Percentiles rank a stretch among this genome's conserved stretches.
These are phyloP conservation scores for Pyronema domesticum DNA, from an alignment of 495 filamentous ascomycete species.

Conservation along the genomic window DNA sequence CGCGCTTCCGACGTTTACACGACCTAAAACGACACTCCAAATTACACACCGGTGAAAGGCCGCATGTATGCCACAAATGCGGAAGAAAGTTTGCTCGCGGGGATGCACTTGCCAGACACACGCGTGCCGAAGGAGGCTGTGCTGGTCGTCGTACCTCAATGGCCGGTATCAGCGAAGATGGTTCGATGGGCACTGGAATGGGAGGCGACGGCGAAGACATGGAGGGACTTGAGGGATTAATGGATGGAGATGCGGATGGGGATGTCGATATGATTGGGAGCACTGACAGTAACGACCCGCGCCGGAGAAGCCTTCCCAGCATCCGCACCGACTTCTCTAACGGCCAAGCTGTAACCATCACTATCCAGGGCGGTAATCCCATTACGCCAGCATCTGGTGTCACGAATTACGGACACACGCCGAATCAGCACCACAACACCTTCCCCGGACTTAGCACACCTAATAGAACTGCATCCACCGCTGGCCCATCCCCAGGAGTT, in stretches of 20 bases:
- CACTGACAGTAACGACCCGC: conserved; percentile 1
- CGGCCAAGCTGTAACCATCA: background rate
- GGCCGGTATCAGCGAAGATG: conserved; percentile 67
- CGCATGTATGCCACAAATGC: conserved; percentile 85
- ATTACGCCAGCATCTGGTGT: conserved; percentile 16
- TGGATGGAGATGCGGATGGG: conserved; percentile 18
- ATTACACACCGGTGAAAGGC: conserved; percentile 88
- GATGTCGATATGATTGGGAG: conserved; percentile 21
- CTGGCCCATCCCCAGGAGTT: conserved; percentile 12
- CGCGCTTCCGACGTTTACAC: conserved; percentile 79
- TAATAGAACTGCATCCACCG: conserved; percentile 11
- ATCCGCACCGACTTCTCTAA: conserved; percentile 18
- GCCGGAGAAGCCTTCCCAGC: conserved; percentile 18
- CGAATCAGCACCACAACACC: conserved; percentile 15
- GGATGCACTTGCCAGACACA: conserved; percentile 85
- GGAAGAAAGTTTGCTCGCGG: conserved; percentile 87
- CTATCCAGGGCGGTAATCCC: conserved; percentile 8
- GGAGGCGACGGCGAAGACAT: conserved; percentile 20
- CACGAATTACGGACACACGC: background rate
- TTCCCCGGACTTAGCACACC: conserved; percentile 15
- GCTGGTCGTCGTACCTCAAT: conserved; percentile 76
- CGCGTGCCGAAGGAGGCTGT: conserved; percentile 89
- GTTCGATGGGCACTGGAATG: conserved; percentile 18
- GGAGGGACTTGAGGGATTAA: conserved; percentile 20
- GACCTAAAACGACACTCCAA: conserved; percentile 94